Evolutionary conservation across 1,139 yeast genomes (phyloP).

Genomic region (Yamadazyma oceani): DNA sequence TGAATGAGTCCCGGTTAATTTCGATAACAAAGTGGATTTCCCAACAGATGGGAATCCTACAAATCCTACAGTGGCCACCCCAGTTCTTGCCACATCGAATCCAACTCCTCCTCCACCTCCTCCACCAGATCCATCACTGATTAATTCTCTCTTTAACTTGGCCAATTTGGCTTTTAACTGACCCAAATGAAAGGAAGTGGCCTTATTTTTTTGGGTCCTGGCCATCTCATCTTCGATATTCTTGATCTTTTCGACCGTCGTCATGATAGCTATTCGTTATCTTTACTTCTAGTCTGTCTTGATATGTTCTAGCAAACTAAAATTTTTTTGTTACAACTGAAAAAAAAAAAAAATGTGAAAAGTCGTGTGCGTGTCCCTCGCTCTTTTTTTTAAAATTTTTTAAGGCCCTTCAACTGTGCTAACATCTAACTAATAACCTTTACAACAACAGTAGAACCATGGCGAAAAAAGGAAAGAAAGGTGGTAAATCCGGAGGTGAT

Average conservation of each 20-base stretch:
- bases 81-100: conserved; percentile 96
- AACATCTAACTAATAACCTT: no score
- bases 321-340: conserved; percentile 3
- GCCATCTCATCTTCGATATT: conserved; percentile 97
- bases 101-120: conserved; percentile 94
- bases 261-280: conserved; percentile 37
- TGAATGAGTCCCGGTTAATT: conserved; percentile 91
- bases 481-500: conserved; percentile 56
- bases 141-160: conserved; percentile 84
- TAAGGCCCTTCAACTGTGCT: no score
- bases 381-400: not conserved
- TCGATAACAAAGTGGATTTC: conserved; percentile 80
- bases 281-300: not conserved
- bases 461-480: conserved; percentile 57
- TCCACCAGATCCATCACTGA: conserved; percentile 70
- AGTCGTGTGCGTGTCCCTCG: conserved; percentile 4
- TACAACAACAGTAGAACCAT: conserved; percentile 20
- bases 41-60: conserved; percentile 99
- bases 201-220: conserved; percentile 92
- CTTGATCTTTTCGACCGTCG: conserved; percentile 86
- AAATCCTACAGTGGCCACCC: conserved; percentile 95
- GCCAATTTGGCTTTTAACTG: conserved; percentile 96
- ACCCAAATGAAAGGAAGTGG: conserved; percentile 94
- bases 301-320: conserved; percentile 1
- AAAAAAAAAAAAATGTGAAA: conserved; percentile 4